These are phyloP conservation scores for Suhomyces emberorum DNA, from an alignment of 805 yeast species.

Conservation along the genomic window DNA sequence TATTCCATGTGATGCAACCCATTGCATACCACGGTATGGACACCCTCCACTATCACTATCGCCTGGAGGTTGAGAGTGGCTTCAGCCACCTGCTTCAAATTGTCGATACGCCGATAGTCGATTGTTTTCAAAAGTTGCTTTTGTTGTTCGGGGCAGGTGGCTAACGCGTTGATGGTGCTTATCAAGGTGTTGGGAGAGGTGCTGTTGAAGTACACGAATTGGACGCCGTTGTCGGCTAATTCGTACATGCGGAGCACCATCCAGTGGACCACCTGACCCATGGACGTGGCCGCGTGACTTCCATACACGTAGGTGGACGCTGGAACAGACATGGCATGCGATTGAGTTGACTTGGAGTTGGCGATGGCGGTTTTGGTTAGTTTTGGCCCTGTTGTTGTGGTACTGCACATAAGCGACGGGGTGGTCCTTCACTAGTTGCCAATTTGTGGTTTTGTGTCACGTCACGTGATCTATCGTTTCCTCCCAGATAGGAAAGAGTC, in stretches of 20 bases:
- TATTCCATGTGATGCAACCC: constrained; percentile 2
- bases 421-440: too few relatives aligned
- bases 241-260: not conserved
- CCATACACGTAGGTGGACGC: not conserved
- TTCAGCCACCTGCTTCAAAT: constrained; percentile 1
- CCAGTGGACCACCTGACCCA: not conserved
- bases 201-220: constrained; percentile 7
- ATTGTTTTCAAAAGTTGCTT: constrained; percentile 5
- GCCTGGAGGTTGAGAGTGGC: not conserved
- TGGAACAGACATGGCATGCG: too few relatives aligned
- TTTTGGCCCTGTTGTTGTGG: too few relatives aligned
- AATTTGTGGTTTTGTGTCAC: too few relatives aligned
- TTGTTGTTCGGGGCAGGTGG: not conserved
- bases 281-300: not conserved
- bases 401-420: too few relatives aligned
- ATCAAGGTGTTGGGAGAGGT: constrained; percentile 10
- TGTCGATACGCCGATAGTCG: constrained; percentile 9
- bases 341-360: too few relatives aligned
- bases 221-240: not conserved
- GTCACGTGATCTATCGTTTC: too few relatives aligned
- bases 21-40: constrained; percentile 5
- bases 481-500: too few relatives aligned
- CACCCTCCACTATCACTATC: constrained; percentile 9
- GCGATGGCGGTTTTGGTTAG: too few relatives aligned
- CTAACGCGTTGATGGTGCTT: not conserved